Conservation (phyloP, 495 filamentous ascomycete species). For the Neurospora sp. region DNA sequence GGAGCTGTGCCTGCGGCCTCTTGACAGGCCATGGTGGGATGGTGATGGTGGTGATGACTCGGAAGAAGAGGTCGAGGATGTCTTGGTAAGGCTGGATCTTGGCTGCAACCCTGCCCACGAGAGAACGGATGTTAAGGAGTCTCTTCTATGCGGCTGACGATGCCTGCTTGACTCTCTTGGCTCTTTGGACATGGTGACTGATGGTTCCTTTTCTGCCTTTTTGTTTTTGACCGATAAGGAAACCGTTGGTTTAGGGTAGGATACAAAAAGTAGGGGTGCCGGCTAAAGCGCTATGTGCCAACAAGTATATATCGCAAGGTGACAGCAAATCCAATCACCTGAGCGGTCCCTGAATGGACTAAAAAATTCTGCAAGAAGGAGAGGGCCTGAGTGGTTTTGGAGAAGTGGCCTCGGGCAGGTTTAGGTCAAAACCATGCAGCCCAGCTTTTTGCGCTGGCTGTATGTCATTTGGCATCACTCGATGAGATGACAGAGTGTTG, state of each 20-base stretch:
- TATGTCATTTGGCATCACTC: conserved; percentile 27
- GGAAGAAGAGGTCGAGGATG: conserved; percentile 6
- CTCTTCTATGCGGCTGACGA: conserved; percentile 21
- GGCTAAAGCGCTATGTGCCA: background rate
- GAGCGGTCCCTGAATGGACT: background rate
- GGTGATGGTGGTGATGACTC: conserved; percentile 2
- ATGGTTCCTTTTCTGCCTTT: background rate
- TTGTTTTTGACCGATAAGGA: background rate
- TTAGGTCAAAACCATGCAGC: conserved; percentile 24
- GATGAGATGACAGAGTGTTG: conserved; percentile 7
- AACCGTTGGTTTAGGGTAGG: background rate
- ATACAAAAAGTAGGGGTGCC: background rate
- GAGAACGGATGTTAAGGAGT: conserved; percentile 21
- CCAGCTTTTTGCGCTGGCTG: conserved; percentile 2
- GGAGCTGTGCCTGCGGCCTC: conserved; percentile 22
- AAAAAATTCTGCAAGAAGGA: background rate
- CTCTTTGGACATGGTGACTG: conserved; percentile 18
- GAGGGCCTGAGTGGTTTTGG: background rate
- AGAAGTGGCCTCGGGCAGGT: conserved; percentile 22
- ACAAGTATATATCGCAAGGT: background rate
- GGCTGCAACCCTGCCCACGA: conserved; percentile 20
- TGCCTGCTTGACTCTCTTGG: conserved; percentile 15
- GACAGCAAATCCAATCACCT: background rate
- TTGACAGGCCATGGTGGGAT: conserved; percentile 6
- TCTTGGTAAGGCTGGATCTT: conserved; percentile 6